A percentile compares a stretch with the other conserved stretches of the same genome.
phyloP scores from a whole-genome alignment of 2,329 filamentous ascomycete species.

The Dactylonectria macrodidyma region DNA sequence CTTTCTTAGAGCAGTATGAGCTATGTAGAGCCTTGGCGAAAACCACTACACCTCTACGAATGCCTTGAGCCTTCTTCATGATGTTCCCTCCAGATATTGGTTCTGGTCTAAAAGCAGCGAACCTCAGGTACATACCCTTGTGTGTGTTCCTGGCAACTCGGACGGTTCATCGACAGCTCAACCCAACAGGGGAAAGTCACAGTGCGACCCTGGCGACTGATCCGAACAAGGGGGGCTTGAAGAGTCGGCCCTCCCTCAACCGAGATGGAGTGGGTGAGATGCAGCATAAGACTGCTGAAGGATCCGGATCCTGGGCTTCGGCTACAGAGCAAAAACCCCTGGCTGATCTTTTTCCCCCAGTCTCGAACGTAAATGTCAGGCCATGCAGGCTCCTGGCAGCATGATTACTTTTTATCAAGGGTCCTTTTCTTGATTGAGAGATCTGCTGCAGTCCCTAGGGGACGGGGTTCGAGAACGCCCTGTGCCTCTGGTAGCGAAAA shows the following conservation, averaged over 20 bases:
- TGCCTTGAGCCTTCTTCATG: no score
- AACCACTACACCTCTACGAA: no score
- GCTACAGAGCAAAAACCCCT: slow-evolving; percentile 1
- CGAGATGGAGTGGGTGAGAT: slow-evolving; percentile 8
- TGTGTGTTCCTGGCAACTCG: slow-evolving; percentile 2
- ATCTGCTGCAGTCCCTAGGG: slow-evolving; percentile 11
- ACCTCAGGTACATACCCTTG: no score
- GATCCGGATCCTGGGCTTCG: background rate
- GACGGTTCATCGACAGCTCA: slow-evolving; percentile 5
- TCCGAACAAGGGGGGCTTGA: background rate
- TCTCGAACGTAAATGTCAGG: slow-evolving; percentile 8
- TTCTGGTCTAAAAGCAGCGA: no score
- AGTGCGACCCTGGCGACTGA: background rate
- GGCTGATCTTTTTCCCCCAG: slow-evolving; percentile 12
- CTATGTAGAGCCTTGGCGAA: no score
- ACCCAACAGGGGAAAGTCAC: slow-evolving; percentile 8
- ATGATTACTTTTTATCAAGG: background rate
- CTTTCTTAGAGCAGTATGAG: no score
- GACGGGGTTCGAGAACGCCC: no score
- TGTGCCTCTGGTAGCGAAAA: background rate
- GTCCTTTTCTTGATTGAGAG: slow-evolving; percentile 14
- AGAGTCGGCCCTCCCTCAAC: background rate
- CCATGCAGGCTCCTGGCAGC: slow-evolving; percentile 2
- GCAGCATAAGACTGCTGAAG: background rate
- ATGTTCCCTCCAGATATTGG: no score